Base-by-base conservation (phyloP, 2,329 filamentous ascomycete species). In the Chrysoporthe cubensis region DNA sequence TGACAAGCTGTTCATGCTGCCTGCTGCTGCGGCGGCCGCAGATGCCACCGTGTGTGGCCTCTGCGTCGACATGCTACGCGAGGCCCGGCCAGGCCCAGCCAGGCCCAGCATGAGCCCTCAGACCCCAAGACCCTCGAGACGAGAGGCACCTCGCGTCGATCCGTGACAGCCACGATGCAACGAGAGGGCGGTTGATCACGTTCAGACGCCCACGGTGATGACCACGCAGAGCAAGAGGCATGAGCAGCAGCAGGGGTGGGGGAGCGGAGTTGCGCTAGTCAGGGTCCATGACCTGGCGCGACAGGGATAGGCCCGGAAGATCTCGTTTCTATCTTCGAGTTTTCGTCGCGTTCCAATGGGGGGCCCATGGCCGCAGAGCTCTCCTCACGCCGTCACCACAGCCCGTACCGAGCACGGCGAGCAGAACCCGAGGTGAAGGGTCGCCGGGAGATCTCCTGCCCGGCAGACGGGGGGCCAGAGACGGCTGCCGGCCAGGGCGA, bases 221-320 rank as follows among this genome's bases (percentile, higher is more conserved):
- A 58, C 37, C 16, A 6, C 46, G 46, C 46, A 50, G 46, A 26
- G 42, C 37, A 43, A 43, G n/a, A 60, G 21, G 40, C 40, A 60
- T 42, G 57, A 60, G 57, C 57, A 48, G 26, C 21, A 48, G 59
- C 59, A 61, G 59, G 59, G 59, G 42, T 34, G 59, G 40, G 59
- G 13, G 21, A 18, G 13, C 43, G 14, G n/a, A 21, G 34, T 26
- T 18, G 26, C 59, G 59, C 59, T 61, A 61, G 59, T 48, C 59
- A 61, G 59, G 59, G 59, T 37, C 59, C 59, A 61, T 61, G 43
- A 43, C 21, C 57, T 60, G 57, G 57, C 40, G 32, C 40, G 40
- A 44, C 57, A 60, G 37, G 57, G 57, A 18, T 43, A 7, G 4
- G 57, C 37, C 59, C 43, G 14, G 59, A 13, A 48, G 11, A 44